These are phyloP conservation scores for Fusarium sp. DNA, from an alignment of 2,329 filamentous ascomycete species.

Conservation along the genomic window DNA sequence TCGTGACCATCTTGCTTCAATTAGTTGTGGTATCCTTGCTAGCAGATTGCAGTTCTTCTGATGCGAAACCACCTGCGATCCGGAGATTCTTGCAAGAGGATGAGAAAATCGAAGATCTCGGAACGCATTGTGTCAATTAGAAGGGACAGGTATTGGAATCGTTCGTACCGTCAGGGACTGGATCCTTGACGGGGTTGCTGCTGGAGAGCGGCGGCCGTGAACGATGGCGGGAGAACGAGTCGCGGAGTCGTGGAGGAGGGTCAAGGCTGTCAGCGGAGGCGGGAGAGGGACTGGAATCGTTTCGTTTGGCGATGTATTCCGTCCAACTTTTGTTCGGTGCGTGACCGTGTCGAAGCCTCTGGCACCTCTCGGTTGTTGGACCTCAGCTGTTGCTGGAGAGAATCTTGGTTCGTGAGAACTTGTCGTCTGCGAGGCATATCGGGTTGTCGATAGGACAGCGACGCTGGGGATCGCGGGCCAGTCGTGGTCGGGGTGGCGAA, in stretches of 20 bases:
- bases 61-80: accelerated
- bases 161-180: not conserved
- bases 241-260: not conserved
- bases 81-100: not conserved
- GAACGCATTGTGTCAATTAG: accelerated
- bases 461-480: accelerated
- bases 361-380: accelerated
- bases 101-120: not conserved
- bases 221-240: not conserved
- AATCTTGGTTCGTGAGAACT: not conserved
- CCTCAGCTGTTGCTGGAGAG: accelerated
- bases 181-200: not conserved
- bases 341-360: accelerated
- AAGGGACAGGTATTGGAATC: not conserved
- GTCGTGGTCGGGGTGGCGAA: accelerated
- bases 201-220: not conserved
- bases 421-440: not conserved
- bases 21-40: not conserved
- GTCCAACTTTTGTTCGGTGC: not conserved
- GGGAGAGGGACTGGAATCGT: not conserved
- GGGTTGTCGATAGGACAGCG: not conserved
- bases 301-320: not conserved
- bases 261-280: not conserved
- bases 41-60: accelerated
- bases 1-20: no score